A percentile compares a stretch with the other conserved stretches of the same genome.
Evolutionary conservation across 2,329 filamentous ascomycete species (phyloP).

Genomic region (Pyrenochaeta sp.): DNA sequence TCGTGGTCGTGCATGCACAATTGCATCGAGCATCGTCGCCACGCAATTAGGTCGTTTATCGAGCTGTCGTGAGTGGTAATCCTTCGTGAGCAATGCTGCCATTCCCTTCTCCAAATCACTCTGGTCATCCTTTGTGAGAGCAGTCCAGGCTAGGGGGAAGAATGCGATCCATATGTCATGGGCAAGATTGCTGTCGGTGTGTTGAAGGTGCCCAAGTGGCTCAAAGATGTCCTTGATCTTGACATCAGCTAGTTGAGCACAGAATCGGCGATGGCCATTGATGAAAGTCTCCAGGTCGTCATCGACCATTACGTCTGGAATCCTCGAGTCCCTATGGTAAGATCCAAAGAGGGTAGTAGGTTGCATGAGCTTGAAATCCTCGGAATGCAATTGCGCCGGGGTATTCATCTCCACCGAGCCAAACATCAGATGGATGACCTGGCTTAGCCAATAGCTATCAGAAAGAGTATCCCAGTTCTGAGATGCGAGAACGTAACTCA

Average conservation of each 20-base stretch:
- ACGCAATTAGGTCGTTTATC: conserved; percentile 96
- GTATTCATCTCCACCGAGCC: conserved; percentile 87
- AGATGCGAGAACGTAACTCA: conserved; percentile 86
- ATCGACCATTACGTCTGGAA: conserved; percentile 74
- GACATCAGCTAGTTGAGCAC: conserved; percentile 82
- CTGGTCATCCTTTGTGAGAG: conserved; percentile 84
- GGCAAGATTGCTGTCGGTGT: conserved; percentile 81
- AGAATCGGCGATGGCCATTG: conserved; percentile 80
- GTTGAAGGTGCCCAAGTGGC: conserved; percentile 89
- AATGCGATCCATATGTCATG: conserved; percentile 90
- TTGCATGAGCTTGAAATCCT: conserved; percentile 83
- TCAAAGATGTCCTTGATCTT: conserved; percentile 89
- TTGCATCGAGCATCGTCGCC: conserved; percentile 87
- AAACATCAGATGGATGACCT: conserved; percentile 91
- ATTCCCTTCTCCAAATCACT: conserved; percentile 89
- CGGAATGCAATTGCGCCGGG: conserved; percentile 77
- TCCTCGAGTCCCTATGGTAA: conserved; percentile 73
- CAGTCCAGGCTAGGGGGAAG: conserved; percentile 94
- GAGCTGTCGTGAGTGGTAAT: conserved; percentile 92
- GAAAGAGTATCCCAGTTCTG: conserved; percentile 97
- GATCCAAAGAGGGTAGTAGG: conserved; percentile 75
- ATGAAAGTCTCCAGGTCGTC: conserved; percentile 83
- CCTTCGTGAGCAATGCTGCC: conserved; percentile 89
- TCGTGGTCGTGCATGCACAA: conserved; percentile 81
- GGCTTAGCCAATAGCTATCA: conserved; percentile 96